These are phyloP conservation scores for Pholiota adiposa DNA, from an alignment of 1,284 basidiomycete genomes.

Conservation along the genomic window DNA sequence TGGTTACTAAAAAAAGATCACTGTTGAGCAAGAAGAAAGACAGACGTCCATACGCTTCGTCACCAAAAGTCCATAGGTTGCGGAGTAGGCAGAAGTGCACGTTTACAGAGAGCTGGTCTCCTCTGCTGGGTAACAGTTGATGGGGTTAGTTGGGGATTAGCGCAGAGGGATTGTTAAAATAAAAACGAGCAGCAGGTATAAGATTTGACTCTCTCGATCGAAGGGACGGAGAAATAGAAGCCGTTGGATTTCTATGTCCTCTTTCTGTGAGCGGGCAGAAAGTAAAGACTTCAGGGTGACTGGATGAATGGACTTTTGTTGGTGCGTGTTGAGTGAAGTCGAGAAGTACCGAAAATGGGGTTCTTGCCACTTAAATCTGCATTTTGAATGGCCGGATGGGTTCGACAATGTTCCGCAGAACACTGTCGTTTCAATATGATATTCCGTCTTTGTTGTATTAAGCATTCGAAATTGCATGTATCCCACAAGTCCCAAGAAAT, in stretches of 20 bases:
- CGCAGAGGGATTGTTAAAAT: background rate
- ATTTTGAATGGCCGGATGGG: slow-evolving; percentile 13
- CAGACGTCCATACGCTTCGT: too few species aligned
- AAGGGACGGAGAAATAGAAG: slow-evolving; percentile 1
- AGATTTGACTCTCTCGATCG: slow-evolving; percentile 8
- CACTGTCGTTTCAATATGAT: slow-evolving; percentile 6
- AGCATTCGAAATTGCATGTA: background rate
- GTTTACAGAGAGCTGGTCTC: slow-evolving; percentile 5
- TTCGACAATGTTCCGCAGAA: slow-evolving; percentile 6
- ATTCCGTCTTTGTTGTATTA: background rate
- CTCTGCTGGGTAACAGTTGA: slow-evolving; percentile 6
- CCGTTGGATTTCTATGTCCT: slow-evolving; percentile 9
- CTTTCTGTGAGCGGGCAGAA: slow-evolving; percentile 6
- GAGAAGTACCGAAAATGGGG: slow-evolving; percentile 4
- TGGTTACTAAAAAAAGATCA: too few species aligned
- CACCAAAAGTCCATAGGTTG: too few species aligned
- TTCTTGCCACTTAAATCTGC: slow-evolving; percentile 8
- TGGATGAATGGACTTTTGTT: slow-evolving; percentile 11
- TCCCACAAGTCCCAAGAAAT: too few species aligned
- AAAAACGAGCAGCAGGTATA: background rate
- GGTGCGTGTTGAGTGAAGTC: background rate
- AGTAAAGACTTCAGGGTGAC: slow-evolving; percentile 6
- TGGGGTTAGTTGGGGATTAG: too few species aligned
- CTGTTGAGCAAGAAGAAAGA: too few species aligned
- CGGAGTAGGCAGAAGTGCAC: slow-evolving; percentile 1